Base-by-base conservation (phyloP, 202 grass and related monocot genomes). In the Tripidium arundinaceum region DNA sequence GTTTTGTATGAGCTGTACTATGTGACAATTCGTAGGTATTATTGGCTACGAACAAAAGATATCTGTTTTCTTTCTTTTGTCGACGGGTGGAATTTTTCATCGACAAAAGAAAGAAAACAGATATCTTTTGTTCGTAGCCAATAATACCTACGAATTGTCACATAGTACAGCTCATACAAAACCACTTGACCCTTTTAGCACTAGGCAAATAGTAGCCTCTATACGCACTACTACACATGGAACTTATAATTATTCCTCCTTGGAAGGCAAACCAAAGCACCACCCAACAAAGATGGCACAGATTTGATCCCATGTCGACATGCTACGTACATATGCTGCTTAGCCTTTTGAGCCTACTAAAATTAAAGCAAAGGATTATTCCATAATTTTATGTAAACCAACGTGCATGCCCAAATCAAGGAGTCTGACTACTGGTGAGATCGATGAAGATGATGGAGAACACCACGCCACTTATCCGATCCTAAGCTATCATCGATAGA, bases 331-430 rank as follows among this genome's bases (percentile, higher is more conserved):
- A n/a, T n/a, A n/a, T n/a, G n/a, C n/a, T n/a, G n/a, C n/a, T n/a
- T 49, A 79, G 83, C 62, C 79, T 83, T 86, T 79, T 83, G 79
- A n/a, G n/a, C n/a, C n/a, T n/a, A n/a, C n/a, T n/a, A n/a, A n/a
- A n/a, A n/a, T n/a, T n/a, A n/a, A n/a, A n/a, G n/a, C n/a, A n/a
- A n/a, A n/a, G n/a, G n/a, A n/a, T n/a, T n/a, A n/a, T n/a, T n/a
- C n/a, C n/a, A n/a, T n/a, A n/a, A n/a, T n/a, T n/a, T n/a, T n/a
- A n/a, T n/a, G n/a, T n/a, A n/a, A n/a, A n/a, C n/a, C n/a, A n/a
- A n/a, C n/a, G n/a, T n/a, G n/a, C n/a, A n/a, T n/a, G n/a, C n/a
- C n/a, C n/a, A n/a, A n/a, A 31, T 31, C n/a, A n/a, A n/a, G 29
- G 29, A 31, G 29, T 31, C 29, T 31, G 29, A 31, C 29, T 31